Evolutionary conservation across 495 filamentous ascomycete species (phyloP), one percentile per base, ranked within the genome.

Genomic region (Cairneyella variabilis): DNA sequence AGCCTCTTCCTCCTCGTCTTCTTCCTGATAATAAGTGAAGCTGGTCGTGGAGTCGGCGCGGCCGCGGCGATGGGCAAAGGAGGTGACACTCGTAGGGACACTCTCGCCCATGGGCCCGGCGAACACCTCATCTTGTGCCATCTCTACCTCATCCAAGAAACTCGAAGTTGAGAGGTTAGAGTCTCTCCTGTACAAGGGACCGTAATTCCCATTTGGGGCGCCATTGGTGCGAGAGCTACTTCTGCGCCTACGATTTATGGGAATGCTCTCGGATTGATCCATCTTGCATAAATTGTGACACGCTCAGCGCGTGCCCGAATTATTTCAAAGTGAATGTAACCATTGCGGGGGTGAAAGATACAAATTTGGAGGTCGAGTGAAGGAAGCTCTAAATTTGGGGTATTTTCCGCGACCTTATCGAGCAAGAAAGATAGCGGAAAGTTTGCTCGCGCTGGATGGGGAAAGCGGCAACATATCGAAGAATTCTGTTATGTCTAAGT

Each of bases 111-210:
- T 84, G 2, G 95, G 95, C 1, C 93, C 93, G 26, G 93, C 83
- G 67, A 91, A 98, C 16, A 97, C 90, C 78, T 97, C 92, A 65
- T 96, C 88, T 40, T 91, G 90, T 22, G 93, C 95, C 93, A 99
- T 99, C 66, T 96, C 93, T n/a, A 99, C 92, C 66, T 97, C 91
- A 28, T 88, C 89, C 34, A 95, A 82, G 59, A 96, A 83, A 68
- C 89, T 95, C 36, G 85, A 73, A 66, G 77, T 88, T 78, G 90
- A 96, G 64, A 84, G 75, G 66, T 89, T 86, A 27, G 88, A 89
- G 50, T 79, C 78, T 38, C 88, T 78, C 22, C 86, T 77, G 56
- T 59, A 53, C 16, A 61, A 26, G 28, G 42, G 52, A 17, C 39
- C 48, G 37, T 51, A 32, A n/a, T 41, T 39, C 7, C 48, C 55